Base-by-base conservation (phyloP, 352 stramenopile species). In the Phytopythium delawarense region DNA sequence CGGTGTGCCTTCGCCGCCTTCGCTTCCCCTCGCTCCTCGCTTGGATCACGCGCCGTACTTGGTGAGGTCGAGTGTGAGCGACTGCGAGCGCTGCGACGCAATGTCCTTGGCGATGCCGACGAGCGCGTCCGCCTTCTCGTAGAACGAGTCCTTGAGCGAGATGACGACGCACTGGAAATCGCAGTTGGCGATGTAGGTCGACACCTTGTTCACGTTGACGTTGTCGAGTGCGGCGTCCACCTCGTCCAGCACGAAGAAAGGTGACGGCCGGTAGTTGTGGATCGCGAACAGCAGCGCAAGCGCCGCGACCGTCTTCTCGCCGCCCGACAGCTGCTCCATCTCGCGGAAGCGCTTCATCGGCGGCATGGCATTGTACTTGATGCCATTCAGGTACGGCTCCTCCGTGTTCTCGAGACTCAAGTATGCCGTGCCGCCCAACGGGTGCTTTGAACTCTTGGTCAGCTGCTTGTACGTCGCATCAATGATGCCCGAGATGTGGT, bases 201-300 rank as follows among this genome's bases (percentile, higher is more conserved):
- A 98, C 1, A 99, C 96, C 70, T 99, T 99, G 72, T 98, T 97
- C 52, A 99, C 96, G 71, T 99, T 99, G 57, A 99, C 96, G 67
- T 99, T 99, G 79, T 99, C 98, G 32, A 99, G 75, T 15, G 98
- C 98, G 4, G 97, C 98, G 83, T 99, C 98, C 28, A 99, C 97
- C 82, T 99, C 98, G 74, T 99, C 98, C 73, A 99, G 97, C 21
- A 99, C 96, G 65, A 99, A 99, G 73, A 99, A 99, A 0, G 94
- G 94, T 0, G 94, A 96, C 8, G 91, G 93, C 0, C 88, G 91
- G 66, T 96, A 99, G 30, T 95, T 98, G 83, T 99, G 97, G 67
- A 99, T 98, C 1, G 97, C 97, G 74, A 99, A 99, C 11, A 99
- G 76, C 30, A 99, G 76, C 13, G 97, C 98, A 9, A 99, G 82